These are phyloP conservation scores for Hypoxylon lienhwacheense DNA, from an alignment of 495 filamentous ascomycete species.

Conservation along the genomic window DNA sequence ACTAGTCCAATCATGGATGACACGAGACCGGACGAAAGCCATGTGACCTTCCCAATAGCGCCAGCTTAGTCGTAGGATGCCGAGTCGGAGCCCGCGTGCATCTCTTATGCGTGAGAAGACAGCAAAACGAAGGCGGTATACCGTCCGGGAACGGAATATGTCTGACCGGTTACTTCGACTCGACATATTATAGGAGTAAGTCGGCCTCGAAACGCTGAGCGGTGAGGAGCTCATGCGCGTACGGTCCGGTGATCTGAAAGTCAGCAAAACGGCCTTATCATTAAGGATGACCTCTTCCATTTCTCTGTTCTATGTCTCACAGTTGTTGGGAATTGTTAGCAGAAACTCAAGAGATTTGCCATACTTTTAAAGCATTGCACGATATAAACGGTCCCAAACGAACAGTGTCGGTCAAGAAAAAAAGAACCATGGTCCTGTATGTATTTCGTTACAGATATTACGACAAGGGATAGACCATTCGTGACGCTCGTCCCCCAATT, in stretches of 20 bases:
- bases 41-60: constrained; percentile 12
- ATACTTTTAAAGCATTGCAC: constrained; percentile 10
- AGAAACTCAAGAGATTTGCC: not conserved
- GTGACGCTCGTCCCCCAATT: not conserved
- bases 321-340: constrained; percentile 12
- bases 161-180: not conserved
- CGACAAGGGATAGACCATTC: constrained; percentile 11
- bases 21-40: constrained; percentile 21
- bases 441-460: constrained; percentile 30
- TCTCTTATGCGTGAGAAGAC: constrained; percentile 8
- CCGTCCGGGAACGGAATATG: not conserved
- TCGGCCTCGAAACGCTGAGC: constrained; percentile 4
- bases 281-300: not conserved
- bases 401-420: not conserved
- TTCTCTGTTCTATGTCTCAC: not conserved
- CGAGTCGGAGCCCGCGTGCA: constrained; percentile 7
- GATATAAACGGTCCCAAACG: not conserved
- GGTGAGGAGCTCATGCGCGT: constrained; percentile 7
- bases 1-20: constrained; percentile 1
- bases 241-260: not conserved
- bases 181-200: not conserved
- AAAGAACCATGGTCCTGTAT: constrained; percentile 14
- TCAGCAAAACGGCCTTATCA: constrained; percentile 2
- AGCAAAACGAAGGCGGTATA: constrained; percentile 12
- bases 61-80: not conserved